Percentiles rank a stretch among this genome's conserved stretches.
These are phyloP conservation scores for Protomyces inundatus DNA, from an alignment of 1,139 yeast species.

Conservation along the genomic window DNA sequence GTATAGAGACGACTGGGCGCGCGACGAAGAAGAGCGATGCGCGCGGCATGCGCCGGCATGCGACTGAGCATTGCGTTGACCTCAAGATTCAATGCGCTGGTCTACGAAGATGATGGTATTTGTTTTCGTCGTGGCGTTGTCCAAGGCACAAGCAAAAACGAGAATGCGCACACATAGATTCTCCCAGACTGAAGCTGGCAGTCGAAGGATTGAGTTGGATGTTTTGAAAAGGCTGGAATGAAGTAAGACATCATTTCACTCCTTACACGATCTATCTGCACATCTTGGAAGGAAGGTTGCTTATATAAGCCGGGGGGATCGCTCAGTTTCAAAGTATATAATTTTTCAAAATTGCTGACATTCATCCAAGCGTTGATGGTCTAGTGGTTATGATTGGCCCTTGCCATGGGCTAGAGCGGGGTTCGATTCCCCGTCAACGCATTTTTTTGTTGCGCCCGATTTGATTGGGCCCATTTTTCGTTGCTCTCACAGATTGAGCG, in stretches of 20 bases:
- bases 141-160: too few relatives aligned
- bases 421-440: conserved; percentile 2
- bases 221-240: too few relatives aligned
- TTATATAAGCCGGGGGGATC: neutral
- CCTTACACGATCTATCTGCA: too few relatives aligned
- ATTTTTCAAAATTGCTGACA: neutral
- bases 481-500: neutral
- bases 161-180: too few relatives aligned
- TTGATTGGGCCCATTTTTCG: neutral
- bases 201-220: too few relatives aligned
- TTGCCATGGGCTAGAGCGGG: conserved; percentile 3
- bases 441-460: neutral
- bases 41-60: neutral
- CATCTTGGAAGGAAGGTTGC: neutral
- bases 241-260: too few relatives aligned
- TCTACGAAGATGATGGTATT: neutral
- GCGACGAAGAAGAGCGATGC: conserved; percentile 7
- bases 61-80: neutral
- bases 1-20: conserved; percentile 9
- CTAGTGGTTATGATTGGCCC: conserved; percentile 2
- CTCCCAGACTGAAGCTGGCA: too few relatives aligned
- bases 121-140: too few relatives aligned
- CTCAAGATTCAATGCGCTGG: neutral
- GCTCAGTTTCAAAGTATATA: neutral
- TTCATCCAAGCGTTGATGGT: neutral